Conservation (phyloP, 257 asterid species). For the Scutellaria minor region DNA sequence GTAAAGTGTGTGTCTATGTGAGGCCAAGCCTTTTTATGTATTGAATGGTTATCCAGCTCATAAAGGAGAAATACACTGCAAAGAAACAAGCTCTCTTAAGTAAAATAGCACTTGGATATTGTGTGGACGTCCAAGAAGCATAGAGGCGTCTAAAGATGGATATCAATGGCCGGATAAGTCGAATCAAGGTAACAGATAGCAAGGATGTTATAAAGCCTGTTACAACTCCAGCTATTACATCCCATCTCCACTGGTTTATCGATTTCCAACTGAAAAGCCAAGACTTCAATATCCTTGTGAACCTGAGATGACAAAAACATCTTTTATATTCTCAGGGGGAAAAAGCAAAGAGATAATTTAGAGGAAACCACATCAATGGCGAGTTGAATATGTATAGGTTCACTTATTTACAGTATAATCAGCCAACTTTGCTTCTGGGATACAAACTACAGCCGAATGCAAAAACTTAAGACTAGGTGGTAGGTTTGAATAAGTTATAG, state of each 20-base stretch:
- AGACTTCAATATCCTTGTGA: conserved; percentile 63
- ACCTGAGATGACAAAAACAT: conserved; percentile 53
- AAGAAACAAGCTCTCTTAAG: conserved; percentile 70
- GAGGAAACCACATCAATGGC: conserved; percentile 10
- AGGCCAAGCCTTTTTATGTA: conserved; percentile 68
- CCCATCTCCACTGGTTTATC: conserved; percentile 72
- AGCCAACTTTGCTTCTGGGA: not conserved
- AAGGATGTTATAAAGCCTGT: conserved; percentile 69
- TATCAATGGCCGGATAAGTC: conserved; percentile 48
- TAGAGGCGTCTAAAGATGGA: conserved; percentile 41
- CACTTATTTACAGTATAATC: not conserved
- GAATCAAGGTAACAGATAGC: conserved; percentile 49
- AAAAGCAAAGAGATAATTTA: not conserved
- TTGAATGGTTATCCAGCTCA: conserved; percentile 82
- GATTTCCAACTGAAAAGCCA: conserved; percentile 47
- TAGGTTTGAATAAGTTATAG: not conserved
- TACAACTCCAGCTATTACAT: conserved; percentile 58
- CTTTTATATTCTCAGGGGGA: conserved; percentile 12
- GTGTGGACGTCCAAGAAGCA: conserved; percentile 39
- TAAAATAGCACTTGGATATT: conserved; percentile 38
- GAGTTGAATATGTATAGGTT: not conserved
- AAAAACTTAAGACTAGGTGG: conserved; percentile 1
- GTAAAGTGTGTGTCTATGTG: conserved; percentile 44
- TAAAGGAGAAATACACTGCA: conserved; percentile 66
- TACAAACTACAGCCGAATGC: not conserved